Conservation (phyloP, 257 asterid species). For the Vinca minor region DNA sequence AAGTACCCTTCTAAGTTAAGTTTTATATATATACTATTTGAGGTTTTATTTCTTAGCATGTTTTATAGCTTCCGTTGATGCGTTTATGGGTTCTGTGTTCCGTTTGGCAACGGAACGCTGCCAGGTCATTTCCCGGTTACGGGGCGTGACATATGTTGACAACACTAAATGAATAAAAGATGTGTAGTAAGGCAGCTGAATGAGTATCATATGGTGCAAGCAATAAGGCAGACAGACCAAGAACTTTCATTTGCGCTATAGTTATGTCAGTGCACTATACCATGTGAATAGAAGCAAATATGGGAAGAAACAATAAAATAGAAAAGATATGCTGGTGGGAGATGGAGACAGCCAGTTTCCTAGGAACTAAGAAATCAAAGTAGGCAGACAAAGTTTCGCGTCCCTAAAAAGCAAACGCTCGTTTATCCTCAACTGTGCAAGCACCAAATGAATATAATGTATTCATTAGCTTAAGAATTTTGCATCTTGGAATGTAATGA, state of each 20-base stretch:
- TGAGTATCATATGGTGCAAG: not conserved
- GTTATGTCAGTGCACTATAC: not conserved
- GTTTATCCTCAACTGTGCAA: not conserved
- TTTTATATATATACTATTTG: too few species aligned
- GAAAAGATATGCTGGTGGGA: not conserved
- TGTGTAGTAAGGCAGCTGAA: not conserved
- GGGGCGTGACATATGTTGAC: too few species aligned
- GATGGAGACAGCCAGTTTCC: not conserved
- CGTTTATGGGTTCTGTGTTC: too few species aligned
- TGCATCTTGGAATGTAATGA: conserved; percentile 12
- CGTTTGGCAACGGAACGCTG: too few species aligned
- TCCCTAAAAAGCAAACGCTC: not conserved
- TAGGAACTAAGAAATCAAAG: not conserved
- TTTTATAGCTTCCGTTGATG: too few species aligned
- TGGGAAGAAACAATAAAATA: not conserved
- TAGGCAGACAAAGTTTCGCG: not conserved
- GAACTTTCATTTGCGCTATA: not conserved
- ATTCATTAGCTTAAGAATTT: not conserved
- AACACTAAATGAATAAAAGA: not conserved
- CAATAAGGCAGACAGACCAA: not conserved
- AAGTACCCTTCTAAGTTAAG: too few species aligned
- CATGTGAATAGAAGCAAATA: not conserved
- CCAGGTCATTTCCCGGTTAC: too few species aligned
- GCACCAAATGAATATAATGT: not conserved
- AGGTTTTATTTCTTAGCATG: too few species aligned